Base-by-base conservation (phyloP, 2,329 filamentous ascomycete species). In the Rhytidhysteron rufulum region DNA sequence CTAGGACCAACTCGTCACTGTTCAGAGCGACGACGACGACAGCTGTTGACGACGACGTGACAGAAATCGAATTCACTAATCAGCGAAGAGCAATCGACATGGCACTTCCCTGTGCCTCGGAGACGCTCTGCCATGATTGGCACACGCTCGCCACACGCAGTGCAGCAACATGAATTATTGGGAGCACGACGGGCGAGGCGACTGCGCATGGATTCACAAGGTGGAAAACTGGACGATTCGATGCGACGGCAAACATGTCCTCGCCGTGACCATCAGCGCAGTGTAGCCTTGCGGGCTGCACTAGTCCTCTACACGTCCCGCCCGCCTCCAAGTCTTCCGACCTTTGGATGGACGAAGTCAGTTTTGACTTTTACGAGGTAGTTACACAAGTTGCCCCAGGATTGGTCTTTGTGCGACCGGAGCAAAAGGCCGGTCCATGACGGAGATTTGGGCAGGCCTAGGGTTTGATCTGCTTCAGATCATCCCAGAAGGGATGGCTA, bases 311-410 rank as follows among this genome's bases (percentile, higher is more conserved):
- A n/a, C n/a, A n/a, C n/a, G n/a, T n/a, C n/a, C n/a, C n/a, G n/a
- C n/a, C n/a, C n/a, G n/a, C n/a, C n/a, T n/a, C n/a, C n/a, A n/a
- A n/a, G n/a, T n/a, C n/a, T n/a, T n/a, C n/a, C n/a, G n/a, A n/a
- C n/a, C n/a, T n/a, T n/a, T n/a, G n/a, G 24, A 27, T 13, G 24
- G 13, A 27, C 24, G 24, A 27, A 27, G 24, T 35, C 11, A 17
- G 18, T 22, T 35, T 35, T 35, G 33, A 24, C 33, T 35, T 35
- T 35, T n/a, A n/a, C n/a, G n/a, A n/a, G n/a, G n/a, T 35, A 13
- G 33, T 35, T n/a, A 20, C 33, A 35, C 17, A 13, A 13, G 33
- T 35, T 22, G 17, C 21, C 16, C 33, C 33, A 22, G 17, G 33
- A 20, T 27, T 35, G 33, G 24, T 21, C 33, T 35, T 22, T 35